phyloP scores from a whole-genome alignment of 805 yeast species.

The Lachancea thermotolerans region DNA sequence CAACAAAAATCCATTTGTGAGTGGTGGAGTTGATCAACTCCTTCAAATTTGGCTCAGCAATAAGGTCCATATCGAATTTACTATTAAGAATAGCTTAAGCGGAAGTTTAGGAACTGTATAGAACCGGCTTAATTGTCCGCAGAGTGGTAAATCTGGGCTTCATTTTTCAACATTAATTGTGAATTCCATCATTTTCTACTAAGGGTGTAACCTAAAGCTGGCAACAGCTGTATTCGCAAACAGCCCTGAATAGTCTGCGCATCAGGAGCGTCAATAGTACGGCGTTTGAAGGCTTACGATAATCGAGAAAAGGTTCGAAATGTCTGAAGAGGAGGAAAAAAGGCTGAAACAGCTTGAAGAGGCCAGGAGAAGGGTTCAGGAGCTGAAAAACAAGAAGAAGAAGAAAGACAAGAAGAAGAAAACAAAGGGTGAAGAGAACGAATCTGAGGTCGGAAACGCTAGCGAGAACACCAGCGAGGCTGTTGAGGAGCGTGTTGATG shows the following conservation, averaged over 20 bases:
- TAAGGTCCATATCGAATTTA: slow-evolving; percentile 40
- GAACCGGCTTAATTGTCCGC: too few species aligned
- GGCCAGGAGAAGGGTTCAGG: slow-evolving; percentile 67
- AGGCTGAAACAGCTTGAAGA: slow-evolving; percentile 63
- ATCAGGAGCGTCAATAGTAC: too few species aligned
- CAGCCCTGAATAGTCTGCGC: too few species aligned
- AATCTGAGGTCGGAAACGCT: slow-evolving; percentile 11
- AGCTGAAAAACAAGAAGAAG: slow-evolving; percentile 54
- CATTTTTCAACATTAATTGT: neutral
- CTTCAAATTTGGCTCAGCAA: slow-evolving; percentile 65
- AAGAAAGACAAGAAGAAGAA: slow-evolving; percentile 40
- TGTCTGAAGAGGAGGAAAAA: slow-evolving; percentile 32
- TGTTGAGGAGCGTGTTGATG: too few species aligned
- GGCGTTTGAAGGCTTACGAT: too few species aligned
- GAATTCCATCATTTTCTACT: neutral
- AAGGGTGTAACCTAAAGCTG: neutral
- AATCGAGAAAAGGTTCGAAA: neutral
- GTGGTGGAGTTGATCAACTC: slow-evolving; percentile 60
- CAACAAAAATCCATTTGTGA: slow-evolving; percentile 95
- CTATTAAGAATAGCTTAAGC: too few species aligned
- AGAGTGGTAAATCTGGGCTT: too few species aligned
- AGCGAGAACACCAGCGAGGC: neutral
- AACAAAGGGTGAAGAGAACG: slow-evolving; percentile 13
- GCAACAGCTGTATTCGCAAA: too few species aligned
- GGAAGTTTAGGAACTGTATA: too few species aligned